Base-by-base conservation (phyloP, 352 stramenopile species). In the Phytophthora litchii region DNA sequence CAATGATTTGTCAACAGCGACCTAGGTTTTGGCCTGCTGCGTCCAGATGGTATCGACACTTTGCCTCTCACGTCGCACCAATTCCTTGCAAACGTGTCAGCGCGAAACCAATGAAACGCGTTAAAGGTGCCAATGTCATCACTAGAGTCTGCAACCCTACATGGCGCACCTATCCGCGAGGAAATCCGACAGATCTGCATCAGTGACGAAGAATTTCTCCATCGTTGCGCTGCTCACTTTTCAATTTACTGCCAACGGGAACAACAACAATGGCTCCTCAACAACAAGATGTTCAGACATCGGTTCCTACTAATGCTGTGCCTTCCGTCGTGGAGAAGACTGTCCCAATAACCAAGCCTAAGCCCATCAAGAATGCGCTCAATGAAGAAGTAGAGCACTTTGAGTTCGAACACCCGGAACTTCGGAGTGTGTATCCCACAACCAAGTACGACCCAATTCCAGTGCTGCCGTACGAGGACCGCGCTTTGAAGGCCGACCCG, bases 251-350 rank as follows among this genome's bases (percentile, higher is more conserved):
- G 10, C 5, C 5, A 27, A n/a, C n/a, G 8, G 19, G 27, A 6
- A 35, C 58, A 57, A 54, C 49, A 67, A 57, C 58, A 70, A 76
- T 65, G 57, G 57, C 57, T 25, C 57, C 57, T 53, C 57, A 65
- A 53, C 57, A 65, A 12, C 57, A 60, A 60, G 54, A 62, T 35
- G 16, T 13, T 4, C 54, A 62, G 17, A 55, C 19, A 1, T 29
- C 43, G 13, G 25, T 4, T 14, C 21, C 49, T n/a, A 60, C 31
- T 32, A 60, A 21, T 20, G 11, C 29, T 19, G 2, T 21, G 2
- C n/a, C 55, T 45, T 23, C 31, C 8, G 12, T 53, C 14, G 29
- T 46, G 11, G 17, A 58, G 13, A 60, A 48, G 19, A 34, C 36
- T 11, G 16, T 40, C 12, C 16, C 42, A 13, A 20, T 16, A 17